These are phyloP conservation scores for Fusarium sarcochroum DNA, from an alignment of 2,329 filamentous ascomycete species.

Conservation along the genomic window DNA sequence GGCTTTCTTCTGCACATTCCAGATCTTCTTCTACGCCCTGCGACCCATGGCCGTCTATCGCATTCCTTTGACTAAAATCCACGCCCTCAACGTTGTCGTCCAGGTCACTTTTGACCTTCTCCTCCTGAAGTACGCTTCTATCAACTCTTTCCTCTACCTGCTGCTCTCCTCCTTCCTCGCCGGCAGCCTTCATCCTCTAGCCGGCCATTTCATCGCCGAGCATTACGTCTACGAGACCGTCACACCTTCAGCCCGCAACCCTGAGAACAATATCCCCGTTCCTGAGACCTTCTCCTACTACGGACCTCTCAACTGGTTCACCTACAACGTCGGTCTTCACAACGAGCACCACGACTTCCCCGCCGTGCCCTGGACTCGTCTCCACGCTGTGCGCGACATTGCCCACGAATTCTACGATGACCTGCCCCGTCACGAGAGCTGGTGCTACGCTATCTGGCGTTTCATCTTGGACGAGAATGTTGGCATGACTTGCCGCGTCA, in stretches of 20 bases:
- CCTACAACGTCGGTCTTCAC: conserved; percentile 97
- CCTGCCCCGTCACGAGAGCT: conserved; percentile 88
- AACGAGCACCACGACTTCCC: conserved; percentile 99
- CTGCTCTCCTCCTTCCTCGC: conserved; percentile 93
- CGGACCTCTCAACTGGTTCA: conserved; percentile 89
- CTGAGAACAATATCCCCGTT: conserved; percentile 74
- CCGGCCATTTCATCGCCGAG: conserved; percentile 98
- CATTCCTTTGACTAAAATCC: conserved; percentile 87
- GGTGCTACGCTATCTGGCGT: conserved; percentile 93
- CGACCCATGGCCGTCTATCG: conserved; percentile 95
- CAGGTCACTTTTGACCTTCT: conserved; percentile 84
- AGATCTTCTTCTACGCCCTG: conserved; percentile 98
- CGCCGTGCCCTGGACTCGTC: conserved; percentile 92
- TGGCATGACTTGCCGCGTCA: conserved; percentile 92
- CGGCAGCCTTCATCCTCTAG: conserved; percentile 92
- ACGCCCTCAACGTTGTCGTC: conserved; percentile 82
- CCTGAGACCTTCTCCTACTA: conserved; percentile 99
- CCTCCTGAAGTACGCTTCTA: conserved; percentile 72
- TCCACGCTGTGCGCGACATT: conserved; percentile 82
- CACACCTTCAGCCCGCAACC: conserved; percentile 67
- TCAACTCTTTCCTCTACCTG: conserved; percentile 82
- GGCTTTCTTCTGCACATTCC: conserved; percentile 98
- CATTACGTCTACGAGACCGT: conserved; percentile 86
- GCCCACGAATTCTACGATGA: conserved; percentile 93
- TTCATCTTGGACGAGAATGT: conserved; percentile 94